Base-by-base conservation (phyloP, 495 filamentous ascomycete genomes). In the Aspergillus sclerotiicarbonarius region DNA sequence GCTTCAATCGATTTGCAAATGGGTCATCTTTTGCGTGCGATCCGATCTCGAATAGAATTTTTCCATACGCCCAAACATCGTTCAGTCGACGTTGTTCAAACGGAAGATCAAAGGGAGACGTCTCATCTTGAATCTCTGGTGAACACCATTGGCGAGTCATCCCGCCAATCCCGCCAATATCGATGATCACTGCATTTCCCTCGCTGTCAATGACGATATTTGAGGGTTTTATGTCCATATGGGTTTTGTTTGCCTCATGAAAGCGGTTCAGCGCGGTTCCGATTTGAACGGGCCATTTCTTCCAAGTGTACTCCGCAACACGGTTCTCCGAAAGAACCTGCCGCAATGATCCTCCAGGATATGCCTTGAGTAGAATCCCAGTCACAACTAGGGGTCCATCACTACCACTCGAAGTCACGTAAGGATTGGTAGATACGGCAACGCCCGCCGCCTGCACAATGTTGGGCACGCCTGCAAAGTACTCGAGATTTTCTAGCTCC, bases 161-260 rank as follows among this genome's bases (percentile, higher is more conserved):
- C 41, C 69, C 67, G 16, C 70, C 67, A 58, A 65, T 58, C 6
- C 71, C 68, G 45, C 71, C 68, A 16, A 72, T 67, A 49, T 72
- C 70, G 56, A 71, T 72, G 21, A 74, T 35, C 0, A 71, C 50
- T 33, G 68, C 65, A 56, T 68, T 65, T 21, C 59, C 61, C 29
- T 61, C 56, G 31, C 20, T 19, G 31, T 68, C 67, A 19, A 73
- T 19, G 35, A 75, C 67, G 41, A 72, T 54, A 54, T 73, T 75
- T 37, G 62, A 64, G 41, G 68, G 63, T 62, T 73, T 73, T n/a
- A 73, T 29, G 59, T 75, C 70, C 62, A 71, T 65, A 45, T 70
- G 67, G n/a, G 69, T 66, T 60, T 65, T 60, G 21, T 52, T 51
- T n/a, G 58, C 55, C 29, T 50, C n/a, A 47, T 75, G 67, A 43